These are phyloP conservation scores for Backusella mclennaniae DNA, from an alignment of 192 early-diverging fungal species.

Conservation along the genomic window DNA sequence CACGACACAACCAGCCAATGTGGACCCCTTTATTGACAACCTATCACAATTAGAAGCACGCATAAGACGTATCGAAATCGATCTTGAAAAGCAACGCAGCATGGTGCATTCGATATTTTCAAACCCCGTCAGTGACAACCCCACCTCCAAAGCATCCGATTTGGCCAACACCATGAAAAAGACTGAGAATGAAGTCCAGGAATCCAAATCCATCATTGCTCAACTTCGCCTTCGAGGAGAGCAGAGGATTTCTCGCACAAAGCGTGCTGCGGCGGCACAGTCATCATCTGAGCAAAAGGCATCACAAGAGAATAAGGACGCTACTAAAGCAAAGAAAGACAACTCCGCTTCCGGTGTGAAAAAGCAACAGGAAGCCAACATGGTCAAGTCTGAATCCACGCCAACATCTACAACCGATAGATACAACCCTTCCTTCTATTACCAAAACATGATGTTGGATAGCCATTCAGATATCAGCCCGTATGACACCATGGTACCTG, in stretches of 20 bases:
- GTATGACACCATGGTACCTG: neutral
- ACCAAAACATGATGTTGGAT: constrained; percentile 11
- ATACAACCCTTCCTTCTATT: neutral
- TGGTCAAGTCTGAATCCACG: neutral
- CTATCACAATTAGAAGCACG: constrained; percentile 24
- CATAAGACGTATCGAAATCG: constrained; percentile 26
- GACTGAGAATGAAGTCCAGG: constrained; percentile 36
- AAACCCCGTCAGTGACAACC: neutral
- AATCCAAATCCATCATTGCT: constrained; percentile 34
- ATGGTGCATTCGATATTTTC: constrained; percentile 21
- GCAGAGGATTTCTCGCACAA: constrained; percentile 25
- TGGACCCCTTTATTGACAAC: constrained; percentile 36
- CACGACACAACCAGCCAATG: constrained; percentile 24
- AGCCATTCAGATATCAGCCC: neutral
- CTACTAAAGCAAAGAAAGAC: neutral
- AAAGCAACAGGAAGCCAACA: neutral
- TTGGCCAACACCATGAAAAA: constrained; percentile 14
- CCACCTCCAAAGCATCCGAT: constrained; percentile 3
- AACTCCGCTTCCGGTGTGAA: neutral
- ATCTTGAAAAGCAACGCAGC: constrained; percentile 19
- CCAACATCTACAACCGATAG: neutral
- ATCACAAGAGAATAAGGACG: neutral
- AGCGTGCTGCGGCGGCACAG: constrained; percentile 17
- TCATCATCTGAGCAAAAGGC: neutral
- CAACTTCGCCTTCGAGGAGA: constrained; percentile 34